Evolutionary conservation across 345 rosid species (phyloP).

Genomic region (Punica granatum): DNA sequence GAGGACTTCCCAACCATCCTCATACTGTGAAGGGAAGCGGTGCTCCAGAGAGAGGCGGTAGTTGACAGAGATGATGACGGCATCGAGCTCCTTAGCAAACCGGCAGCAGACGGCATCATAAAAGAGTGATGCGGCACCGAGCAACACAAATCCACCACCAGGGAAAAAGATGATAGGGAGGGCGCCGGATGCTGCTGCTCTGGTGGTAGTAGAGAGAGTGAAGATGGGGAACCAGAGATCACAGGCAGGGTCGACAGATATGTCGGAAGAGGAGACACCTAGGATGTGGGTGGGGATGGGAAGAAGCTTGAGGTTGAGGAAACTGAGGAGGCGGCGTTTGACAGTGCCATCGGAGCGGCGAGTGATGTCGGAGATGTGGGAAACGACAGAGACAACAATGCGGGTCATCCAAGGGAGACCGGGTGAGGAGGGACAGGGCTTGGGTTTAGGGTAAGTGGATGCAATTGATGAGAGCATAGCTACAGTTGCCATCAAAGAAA

Average conservation of each 20-base stretch:
- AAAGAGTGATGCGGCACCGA: slow-evolving; percentile 34
- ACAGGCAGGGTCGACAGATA: slow-evolving; percentile 48
- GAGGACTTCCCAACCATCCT: slow-evolving; percentile 64
- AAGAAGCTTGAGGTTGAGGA: slow-evolving; percentile 40
- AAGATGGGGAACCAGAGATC: slow-evolving; percentile 73
- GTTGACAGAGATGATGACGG: slow-evolving; percentile 57
- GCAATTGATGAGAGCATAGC: too few relatives aligned
- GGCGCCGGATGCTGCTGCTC: slow-evolving; percentile 6
- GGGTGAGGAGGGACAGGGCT: too few relatives aligned
- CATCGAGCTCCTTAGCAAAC: slow-evolving; percentile 43
- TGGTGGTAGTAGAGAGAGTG: slow-evolving; percentile 27
- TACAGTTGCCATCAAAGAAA: too few relatives aligned
- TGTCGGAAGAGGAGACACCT: slow-evolving; percentile 47
- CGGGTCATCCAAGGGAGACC: slow-evolving; percentile 57
- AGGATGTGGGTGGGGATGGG: slow-evolving; percentile 38
- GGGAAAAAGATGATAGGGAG: slow-evolving; percentile 77
- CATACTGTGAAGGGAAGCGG: slow-evolving; percentile 65
- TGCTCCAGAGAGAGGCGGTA: slow-evolving; percentile 77
- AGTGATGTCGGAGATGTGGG: slow-evolving; percentile 30
- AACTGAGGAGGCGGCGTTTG: slow-evolving; percentile 47
- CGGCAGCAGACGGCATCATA: slow-evolving; percentile 65
- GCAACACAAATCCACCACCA: slow-evolving; percentile 76
- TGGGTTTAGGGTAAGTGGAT: too few relatives aligned
- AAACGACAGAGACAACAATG: slow-evolving; percentile 25
- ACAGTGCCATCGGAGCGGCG: slow-evolving; percentile 50